Evolutionary conservation across 805 yeast genomes (phyloP).

Genomic region (Metschnikowia colocasiae): DNA sequence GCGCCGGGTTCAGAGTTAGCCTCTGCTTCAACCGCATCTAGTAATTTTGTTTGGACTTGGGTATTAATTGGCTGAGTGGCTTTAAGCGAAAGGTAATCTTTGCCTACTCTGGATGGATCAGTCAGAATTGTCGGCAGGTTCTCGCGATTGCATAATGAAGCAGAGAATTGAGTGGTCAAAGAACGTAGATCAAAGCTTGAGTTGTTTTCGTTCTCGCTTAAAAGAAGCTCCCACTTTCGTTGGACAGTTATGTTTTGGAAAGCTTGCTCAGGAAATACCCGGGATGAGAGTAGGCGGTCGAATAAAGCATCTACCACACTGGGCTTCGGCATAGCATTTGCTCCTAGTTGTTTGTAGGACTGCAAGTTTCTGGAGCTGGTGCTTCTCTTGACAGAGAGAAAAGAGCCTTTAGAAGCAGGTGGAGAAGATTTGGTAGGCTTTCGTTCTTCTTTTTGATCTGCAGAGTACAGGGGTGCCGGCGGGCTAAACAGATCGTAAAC

Average conservation of each 20-base stretch:
- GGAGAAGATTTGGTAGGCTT: background rate
- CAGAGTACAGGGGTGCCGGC: conserved; percentile 2
- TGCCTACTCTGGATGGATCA: background rate
- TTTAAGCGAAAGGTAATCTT: background rate
- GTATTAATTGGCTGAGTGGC: background rate
- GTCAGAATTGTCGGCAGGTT: background rate
- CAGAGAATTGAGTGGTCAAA: conserved; percentile 16
- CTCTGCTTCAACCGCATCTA: background rate
- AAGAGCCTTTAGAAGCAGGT: background rate
- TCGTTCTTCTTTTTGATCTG: background rate
- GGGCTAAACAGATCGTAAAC: conserved; percentile 3
- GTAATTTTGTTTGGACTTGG: background rate
- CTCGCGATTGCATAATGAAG: background rate
- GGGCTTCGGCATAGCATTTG: conserved; percentile 33
- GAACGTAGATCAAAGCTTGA: conserved; percentile 32
- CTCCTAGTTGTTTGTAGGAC: conserved; percentile 32
- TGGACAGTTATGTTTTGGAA: conserved; percentile 31
- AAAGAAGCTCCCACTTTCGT: conserved; percentile 42
- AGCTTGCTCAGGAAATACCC: conserved; percentile 36
- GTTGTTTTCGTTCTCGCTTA: conserved; percentile 40
- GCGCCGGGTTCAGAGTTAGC: conserved; percentile 7
- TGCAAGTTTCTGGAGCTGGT: conserved; percentile 22
- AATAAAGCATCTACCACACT: conserved; percentile 38
- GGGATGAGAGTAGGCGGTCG: conserved; percentile 33
- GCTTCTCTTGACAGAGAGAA: conserved; percentile 6